Evolutionary conservation across 129 eudicot species (phyloP), one percentile per base, ranked within the genome.

Genomic region (Pittosporum tobira): DNA sequence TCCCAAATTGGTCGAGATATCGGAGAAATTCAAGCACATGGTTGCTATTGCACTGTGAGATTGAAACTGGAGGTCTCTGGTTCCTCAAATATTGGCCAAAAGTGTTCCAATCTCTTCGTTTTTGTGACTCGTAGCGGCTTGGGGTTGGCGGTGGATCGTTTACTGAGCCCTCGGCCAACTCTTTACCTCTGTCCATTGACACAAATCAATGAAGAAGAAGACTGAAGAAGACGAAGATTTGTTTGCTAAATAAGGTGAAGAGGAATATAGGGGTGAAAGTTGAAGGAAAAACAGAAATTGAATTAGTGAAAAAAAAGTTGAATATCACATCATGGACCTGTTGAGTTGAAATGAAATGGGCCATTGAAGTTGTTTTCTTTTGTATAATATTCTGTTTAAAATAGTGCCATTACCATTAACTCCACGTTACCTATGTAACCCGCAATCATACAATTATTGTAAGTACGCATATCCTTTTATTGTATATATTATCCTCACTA

Each of bases 31-130:
- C 72, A 12, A 67, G 48, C 36, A 67, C 72, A 8, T 67, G 72
- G 65, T 31, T 57, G 64, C 55, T 54, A n/a, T 10, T 67, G 42
- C 72, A 67, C 36, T 67, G 57, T 15, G 64, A 21, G 40, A 67
- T 9, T 6, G 57, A 28, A 18, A 67, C 72, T 0, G 72, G 64
- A 12, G 72, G 72, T 58, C 72, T 56, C 36, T 67, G 72, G 64
- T 57, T 67, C 65, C 64, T 67, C 72, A 67, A 44, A 48, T 67
- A 67, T 46, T 67, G 72, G 16, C 72, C 63, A 22, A 67, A 67
- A 3, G 72, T 67, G 65, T 67, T 67, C 72, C 72, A 67, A 21
- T 67, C 72, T 30, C 67, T 21, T 19, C 67, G 19, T 20, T 62
- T 62, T 31, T 62, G 67, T 8, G 57, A 62, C 67, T 62, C 67